Base-by-base conservation (phyloP, 2,329 filamentous ascomycete species). In the Diaporthe australafricana region DNA sequence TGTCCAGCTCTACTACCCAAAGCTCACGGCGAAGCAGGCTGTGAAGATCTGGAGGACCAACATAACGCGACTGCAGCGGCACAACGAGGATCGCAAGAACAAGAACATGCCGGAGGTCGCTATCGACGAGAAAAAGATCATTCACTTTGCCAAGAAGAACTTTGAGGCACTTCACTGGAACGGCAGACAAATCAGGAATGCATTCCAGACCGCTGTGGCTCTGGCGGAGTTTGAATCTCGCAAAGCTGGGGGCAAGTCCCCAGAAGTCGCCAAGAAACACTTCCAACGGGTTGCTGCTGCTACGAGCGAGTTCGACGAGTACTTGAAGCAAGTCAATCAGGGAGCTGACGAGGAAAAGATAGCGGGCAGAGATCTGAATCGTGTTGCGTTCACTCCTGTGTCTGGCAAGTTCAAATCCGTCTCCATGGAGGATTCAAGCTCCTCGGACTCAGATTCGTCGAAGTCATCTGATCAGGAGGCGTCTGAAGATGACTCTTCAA, bases 21-120 rank as follows among this genome's bases (percentile, higher is more conserved):
- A 42, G 14, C 22, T 68, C 16, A 52, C 42, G 14, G 22, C 11
- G 4, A 40, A 47, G 16, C 65, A 76, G n/a, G 77, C 78, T 0
- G 17, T 55, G 30, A 35, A 12, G 52, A 55, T 55, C 52, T 55
- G 52, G 52, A 12, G 35, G 20, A 55, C 30, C 6, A 55, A 55
- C 11, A 1, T 55, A 1, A 22, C 3, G 11, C 32, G 52, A 9
- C 52, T 55, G 2, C 9, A 55, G 4, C 32, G 17, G 52, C 30
- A n/a, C 3, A 55, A 55, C 17, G 30, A 22, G 8, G 52, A 55
- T 20, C 52, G 52, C 11, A 11, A 0, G 3, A 35, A 5, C 27
- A 55, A 20, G 52, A n/a, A 30, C 20, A 8, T 55, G 1, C n/a
- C 32, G 14, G 17, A 27, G 22, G 52, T 55, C 6, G 52, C 32